Base-by-base conservation (phyloP, 164 flowering plant species). In the Santalum album region DNA sequence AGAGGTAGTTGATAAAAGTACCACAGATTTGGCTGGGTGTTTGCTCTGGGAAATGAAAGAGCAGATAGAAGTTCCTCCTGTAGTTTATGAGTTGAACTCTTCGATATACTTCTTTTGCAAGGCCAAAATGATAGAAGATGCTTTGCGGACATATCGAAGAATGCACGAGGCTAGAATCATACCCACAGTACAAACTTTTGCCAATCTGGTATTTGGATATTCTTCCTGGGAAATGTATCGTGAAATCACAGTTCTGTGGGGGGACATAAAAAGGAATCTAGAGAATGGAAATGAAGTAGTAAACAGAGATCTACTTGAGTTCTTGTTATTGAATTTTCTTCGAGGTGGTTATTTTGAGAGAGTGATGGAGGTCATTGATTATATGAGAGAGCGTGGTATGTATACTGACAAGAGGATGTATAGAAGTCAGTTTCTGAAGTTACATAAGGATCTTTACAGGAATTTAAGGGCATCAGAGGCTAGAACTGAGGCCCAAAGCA, bases 331-430 rank as follows among this genome's bases (percentile, higher is more conserved):
- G 63, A 78, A 66, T 70, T 87, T 91, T 68, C 59, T 91, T 68
- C 73, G 65, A 49, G 96, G 92, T 42, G 96, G 96, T 43, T 91
- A 87, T 72, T 86, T 91, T 72, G 90, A 82, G 73, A 86, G 91
- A 70, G 84, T 78, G 55, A 64, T 86, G 84, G 96, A 91, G 71
- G 68, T 86, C 19, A 59, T 84, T 55, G 65, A 50, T 25, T 63
- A 59, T 53, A 84, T 87, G 96, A 56, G 60, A 62, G 66, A 72
- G 54, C 59, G 59, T 12, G 54, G 60, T 7, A 69, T 87, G 78
- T 80, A 58, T 56, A 49, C 56, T 55, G 98, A 91, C 60, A 84
- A 78, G 67, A 63, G 74, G 78, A 72, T 79, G 78, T 84, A 63
- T 58, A 82, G 67, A 65, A 65, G 60, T 26, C 90, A 86, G 72